phyloP scores from a whole-genome alignment of 495 filamentous ascomycete genomes.

The Ramalina intermedia region DNA sequence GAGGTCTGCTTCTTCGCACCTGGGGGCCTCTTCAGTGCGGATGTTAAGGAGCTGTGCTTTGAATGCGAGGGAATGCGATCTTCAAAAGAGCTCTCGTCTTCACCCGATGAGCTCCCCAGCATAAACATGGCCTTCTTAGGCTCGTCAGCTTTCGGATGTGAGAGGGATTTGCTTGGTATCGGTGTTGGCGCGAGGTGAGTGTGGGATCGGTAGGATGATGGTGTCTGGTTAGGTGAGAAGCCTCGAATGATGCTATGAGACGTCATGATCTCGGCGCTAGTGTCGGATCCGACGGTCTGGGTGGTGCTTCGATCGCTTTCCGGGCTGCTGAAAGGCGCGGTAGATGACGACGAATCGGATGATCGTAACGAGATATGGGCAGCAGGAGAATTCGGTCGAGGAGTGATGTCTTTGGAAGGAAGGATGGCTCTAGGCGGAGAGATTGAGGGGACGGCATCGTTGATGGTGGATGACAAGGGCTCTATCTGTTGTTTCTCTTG shows the following conservation, averaged over 20 bases:
- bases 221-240: constrained; percentile 67
- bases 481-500: constrained; percentile 61
- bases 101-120: constrained; percentile 64
- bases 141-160: constrained; percentile 31
- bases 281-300: constrained; percentile 31
- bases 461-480: constrained; percentile 30
- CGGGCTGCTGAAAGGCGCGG: constrained; percentile 25
- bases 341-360: constrained; percentile 39
- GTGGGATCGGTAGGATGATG: constrained; percentile 56
- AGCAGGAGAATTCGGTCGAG: constrained; percentile 19
- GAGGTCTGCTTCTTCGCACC: constrained; percentile 61
- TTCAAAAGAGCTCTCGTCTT: constrained; percentile 68
- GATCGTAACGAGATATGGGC: constrained; percentile 31
- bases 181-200: constrained; percentile 34
- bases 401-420: constrained; percentile 25
- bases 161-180: constrained; percentile 26
- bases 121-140: constrained; percentile 62
- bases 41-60: constrained; percentile 37
- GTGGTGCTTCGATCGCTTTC: constrained; percentile 34
- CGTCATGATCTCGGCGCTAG: constrained; percentile 41
- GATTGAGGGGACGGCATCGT: constrained; percentile 23
- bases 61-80: constrained; percentile 41
- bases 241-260: constrained; percentile 72
- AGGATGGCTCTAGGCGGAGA: constrained; percentile 31
- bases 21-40: constrained; percentile 32